phyloP scores from a whole-genome alignment of 129 eudicot species.

The Kitagawia praeruptora region DNA sequence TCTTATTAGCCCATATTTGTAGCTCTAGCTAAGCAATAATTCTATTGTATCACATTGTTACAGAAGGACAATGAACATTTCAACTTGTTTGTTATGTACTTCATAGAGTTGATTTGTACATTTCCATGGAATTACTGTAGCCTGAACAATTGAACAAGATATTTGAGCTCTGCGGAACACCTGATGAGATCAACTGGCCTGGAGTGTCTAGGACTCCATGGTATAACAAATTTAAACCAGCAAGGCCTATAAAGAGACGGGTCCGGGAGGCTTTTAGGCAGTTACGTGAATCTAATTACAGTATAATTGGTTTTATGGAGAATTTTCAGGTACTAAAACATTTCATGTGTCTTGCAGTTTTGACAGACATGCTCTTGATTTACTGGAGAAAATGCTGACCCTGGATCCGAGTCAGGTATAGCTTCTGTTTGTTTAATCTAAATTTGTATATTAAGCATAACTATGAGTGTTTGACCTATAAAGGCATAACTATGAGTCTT shows the following conservation, averaged over 20 bases:
- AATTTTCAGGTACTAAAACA: neutral
- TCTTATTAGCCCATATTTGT: neutral
- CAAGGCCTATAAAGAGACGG: slow-evolving; percentile 65
- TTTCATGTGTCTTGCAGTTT: slow-evolving; percentile 29
- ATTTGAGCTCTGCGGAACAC: slow-evolving; percentile 78
- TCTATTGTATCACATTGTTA: neutral
- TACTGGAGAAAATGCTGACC: slow-evolving; percentile 80
- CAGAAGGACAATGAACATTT: neutral
- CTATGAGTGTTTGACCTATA: too few species aligned
- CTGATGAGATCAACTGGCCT: slow-evolving; percentile 87
- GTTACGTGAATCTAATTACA: slow-evolving; percentile 34
- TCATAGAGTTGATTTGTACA: neutral
- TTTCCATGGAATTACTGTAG: slow-evolving; percentile 25
- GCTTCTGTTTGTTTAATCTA: neutral
- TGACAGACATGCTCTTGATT: slow-evolving; percentile 82
- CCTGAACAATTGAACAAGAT: slow-evolving; percentile 81
- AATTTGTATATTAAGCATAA: neutral
- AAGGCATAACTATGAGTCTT: too few species aligned
- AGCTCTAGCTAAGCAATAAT: neutral
- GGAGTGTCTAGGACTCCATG: slow-evolving; percentile 74
- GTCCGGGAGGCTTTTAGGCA: slow-evolving; percentile 79
- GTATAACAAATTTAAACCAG: slow-evolving; percentile 70
- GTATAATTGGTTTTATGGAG: neutral
- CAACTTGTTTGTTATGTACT: neutral
- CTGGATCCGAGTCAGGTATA: slow-evolving; percentile 91